Base-by-base conservation (phyloP, 768 basidiomycete species). In the Lactarius evosmus region DNA sequence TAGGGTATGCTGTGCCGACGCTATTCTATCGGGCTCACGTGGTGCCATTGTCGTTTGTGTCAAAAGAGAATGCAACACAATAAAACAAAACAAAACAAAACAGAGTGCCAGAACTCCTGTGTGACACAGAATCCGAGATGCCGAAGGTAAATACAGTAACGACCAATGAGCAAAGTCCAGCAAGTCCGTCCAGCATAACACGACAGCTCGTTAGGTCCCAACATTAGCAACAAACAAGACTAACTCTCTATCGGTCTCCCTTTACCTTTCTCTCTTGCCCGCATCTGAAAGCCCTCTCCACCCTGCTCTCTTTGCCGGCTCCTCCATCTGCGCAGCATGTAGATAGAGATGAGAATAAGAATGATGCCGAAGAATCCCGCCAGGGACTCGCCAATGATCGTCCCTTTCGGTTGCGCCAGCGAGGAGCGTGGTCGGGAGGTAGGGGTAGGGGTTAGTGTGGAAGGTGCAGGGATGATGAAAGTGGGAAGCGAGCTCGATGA, bases 1-100 rank as follows among this genome's bases (percentile, higher is more conserved):
- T 29, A 74, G 61, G 1, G 74, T 74, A 58, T 75, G 73, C 55
- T 75, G 74, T 27, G 73, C 74, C 51, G 73, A 60, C n/a, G 66
- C 69, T 46, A 67, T 67, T 34, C 68, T 56, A 46, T 69, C 66
- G 22, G 60, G 53, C 53, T 68, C 66, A 33, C 61, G 61, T 17
- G 56, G 41, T 17, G 44, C 34, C 56, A 57, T 62, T 14, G 41
- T 44, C 27, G 36, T 27, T 16, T 25, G 30, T 11, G 29, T 49
- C 25, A 40, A 33, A 27, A 52, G 32, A 30, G 11, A 27, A 53
- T 2, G 9, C 19, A 41, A n/a, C 19, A 41, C 19, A 41, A 41
- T 8, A 41, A n/a, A 41, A 41, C 40, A 41, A 49, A 49, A 41
- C 19, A 41, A n/a, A 41, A 41, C 40, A 41, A 49, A 49, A 49